Evolutionary conservation across 768 basidiomycete genomes (phyloP).

Genomic region (Phaeotremella skinneri): DNA sequence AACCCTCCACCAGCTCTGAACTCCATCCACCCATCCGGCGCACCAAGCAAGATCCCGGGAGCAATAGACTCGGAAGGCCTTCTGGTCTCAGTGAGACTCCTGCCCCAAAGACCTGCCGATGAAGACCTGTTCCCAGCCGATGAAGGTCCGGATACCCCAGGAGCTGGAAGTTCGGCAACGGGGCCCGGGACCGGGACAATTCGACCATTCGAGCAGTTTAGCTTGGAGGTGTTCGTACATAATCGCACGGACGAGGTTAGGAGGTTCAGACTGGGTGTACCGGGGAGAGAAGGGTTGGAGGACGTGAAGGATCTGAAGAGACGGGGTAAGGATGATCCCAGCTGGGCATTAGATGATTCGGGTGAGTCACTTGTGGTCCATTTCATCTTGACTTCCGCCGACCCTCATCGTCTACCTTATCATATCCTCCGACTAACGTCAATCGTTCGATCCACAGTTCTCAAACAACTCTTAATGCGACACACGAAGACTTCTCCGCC

Average conservation of each 20-base stretch:
- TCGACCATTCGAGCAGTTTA: constrained; percentile 40
- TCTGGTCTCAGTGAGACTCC: constrained; percentile 39
- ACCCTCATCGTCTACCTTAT: no score
- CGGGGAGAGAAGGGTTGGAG: constrained; percentile 17
- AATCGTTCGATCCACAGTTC: constrained; percentile 19
- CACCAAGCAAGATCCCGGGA: no score
- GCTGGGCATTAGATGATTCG: constrained; percentile 18
- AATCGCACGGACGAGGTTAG: constrained; percentile 43
- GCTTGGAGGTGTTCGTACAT: constrained; percentile 48
- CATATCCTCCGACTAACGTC: no score
- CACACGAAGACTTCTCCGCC: constrained; percentile 32
- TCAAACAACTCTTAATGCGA: constrained; percentile 19
- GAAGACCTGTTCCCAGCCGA: background rate
- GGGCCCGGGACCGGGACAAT: constrained; percentile 10
- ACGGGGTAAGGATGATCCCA: constrained; percentile 7
- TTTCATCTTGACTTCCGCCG: no score
- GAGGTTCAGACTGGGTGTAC: constrained; percentile 42
- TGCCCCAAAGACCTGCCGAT: no score
- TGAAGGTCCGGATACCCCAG: background rate
- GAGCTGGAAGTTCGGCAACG: background rate
- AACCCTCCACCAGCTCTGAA: background rate
- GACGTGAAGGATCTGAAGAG: constrained; percentile 18
- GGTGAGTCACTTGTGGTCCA: constrained; percentile 13
- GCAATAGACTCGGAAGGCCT: constrained; percentile 34
- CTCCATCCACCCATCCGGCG: background rate